These are phyloP conservation scores for Blastomyces parvus DNA, from an alignment of 2,329 filamentous ascomycete genomes.

Conservation along the genomic window DNA sequence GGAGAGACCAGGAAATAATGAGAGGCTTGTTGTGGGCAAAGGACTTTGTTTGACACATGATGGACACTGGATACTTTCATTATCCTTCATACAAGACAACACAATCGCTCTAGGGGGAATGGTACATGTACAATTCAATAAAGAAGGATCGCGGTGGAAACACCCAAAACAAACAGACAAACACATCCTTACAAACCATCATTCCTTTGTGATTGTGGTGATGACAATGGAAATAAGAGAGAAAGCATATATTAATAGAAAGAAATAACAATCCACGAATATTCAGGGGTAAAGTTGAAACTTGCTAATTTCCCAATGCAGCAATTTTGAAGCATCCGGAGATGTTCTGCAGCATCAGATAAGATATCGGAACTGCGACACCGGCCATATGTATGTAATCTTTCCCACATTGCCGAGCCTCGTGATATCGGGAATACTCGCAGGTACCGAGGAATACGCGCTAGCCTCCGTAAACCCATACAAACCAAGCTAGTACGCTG, in stretches of 20 bases:
- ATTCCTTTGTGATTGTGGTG: background rate
- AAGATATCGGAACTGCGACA: constrained; percentile 4
- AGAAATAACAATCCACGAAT: too few species aligned
- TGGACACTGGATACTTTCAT: background rate
- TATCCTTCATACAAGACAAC: background rate
- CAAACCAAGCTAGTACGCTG: background rate
- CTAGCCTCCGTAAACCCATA: background rate
- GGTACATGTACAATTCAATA: background rate
- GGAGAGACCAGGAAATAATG: background rate
- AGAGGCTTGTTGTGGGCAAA: background rate
- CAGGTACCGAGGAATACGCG: background rate
- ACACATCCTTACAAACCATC: background rate
- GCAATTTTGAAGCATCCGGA: background rate
- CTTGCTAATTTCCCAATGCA: background rate
- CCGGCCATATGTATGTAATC: background rate
- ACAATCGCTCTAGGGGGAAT: background rate
- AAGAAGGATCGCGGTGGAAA: background rate
- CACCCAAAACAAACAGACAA: background rate
- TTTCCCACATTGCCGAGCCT: background rate
- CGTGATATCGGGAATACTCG: background rate
- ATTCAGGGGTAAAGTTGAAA: background rate
- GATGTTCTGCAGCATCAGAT: constrained; percentile 6
- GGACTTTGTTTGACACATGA: background rate
- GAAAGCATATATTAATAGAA: background rate
- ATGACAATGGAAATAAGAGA: background rate